Base-by-base conservation (phyloP, 2,329 filamentous ascomycete species). In the Cryphonectria naterciae region DNA sequence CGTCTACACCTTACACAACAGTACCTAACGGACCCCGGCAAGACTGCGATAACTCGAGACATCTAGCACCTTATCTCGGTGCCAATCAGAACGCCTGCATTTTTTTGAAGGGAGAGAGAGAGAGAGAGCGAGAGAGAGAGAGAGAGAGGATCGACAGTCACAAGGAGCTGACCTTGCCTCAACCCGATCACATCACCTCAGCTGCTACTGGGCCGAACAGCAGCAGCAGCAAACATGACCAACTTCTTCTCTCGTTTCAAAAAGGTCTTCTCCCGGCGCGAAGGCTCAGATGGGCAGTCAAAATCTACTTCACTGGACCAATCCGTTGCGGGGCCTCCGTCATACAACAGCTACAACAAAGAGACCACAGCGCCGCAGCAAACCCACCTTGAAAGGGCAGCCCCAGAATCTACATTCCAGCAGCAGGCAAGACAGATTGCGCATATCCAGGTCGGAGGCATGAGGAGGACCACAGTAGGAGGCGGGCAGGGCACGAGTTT, bases 391-490 rank as follows among this genome's bases (percentile, higher is more conserved):
- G 39, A 41, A 28, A 32, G 37, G 5, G 37, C 39, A 11, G 41
- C 69, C 6, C 65, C 61, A 35, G 37, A 65, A 37, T 46, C 68
- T 3, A 35, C 37, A 1, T 73, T 72, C 52, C 70, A 72, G 39
- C 52, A 66, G 37, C 65, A 69, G 15, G 70, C 70, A 19, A 62
- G 49, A 19, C 41, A 70, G 13, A 73, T 73, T 6, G 70, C 72
- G 54, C 70, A 73, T 17, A 54, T 70, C 17, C 72, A 67, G 17
- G 68, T 72, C 17, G 68, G 46, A n/a, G 70, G 70, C 54, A 68
- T 72, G 69, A 63, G 65, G 52, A 67, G 70, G 25, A 69, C 58
- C 1, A 37, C 65, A 37, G 69, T 60, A 46, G 69, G 65, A 19
- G 32, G 28, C 10, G 70, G 70, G 32, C 64, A 62, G 22, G 43